Evolutionary conservation across 257 asterid species (phyloP).

Genomic region (Verbascum thapsus): DNA sequence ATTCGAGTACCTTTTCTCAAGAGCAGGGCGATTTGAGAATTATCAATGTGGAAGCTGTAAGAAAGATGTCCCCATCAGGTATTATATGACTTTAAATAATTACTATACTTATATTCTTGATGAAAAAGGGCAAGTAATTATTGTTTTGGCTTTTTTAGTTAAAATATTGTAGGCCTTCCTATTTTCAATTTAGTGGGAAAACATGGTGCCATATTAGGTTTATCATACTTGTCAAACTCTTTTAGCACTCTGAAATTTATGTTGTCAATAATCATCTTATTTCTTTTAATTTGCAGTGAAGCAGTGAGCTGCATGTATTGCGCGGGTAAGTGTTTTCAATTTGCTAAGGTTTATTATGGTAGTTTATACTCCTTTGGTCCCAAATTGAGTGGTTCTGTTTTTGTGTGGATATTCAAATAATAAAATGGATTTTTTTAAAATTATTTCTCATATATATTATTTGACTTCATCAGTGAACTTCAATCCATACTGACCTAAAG

Average conservation of each 20-base stretch:
- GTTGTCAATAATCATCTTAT: constrained; percentile 26
- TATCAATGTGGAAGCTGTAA: constrained; percentile 77
- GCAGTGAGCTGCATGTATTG: constrained; percentile 84
- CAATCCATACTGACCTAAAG: too few species aligned
- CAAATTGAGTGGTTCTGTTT: too few species aligned
- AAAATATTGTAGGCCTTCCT: neutral
- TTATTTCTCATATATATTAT: too few species aligned
- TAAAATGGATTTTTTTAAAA: too few species aligned
- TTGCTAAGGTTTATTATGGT: neutral
- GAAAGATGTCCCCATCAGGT: constrained; percentile 78
- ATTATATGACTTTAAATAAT: constrained; percentile 26
- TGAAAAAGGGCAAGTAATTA: constrained; percentile 8
- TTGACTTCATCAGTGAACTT: too few species aligned
- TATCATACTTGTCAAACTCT: constrained; percentile 7
- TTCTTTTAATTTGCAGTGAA: constrained; percentile 66
- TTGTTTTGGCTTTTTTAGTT: neutral
- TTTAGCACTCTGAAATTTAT: constrained; percentile 26
- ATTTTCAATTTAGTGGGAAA: constrained; percentile 7
- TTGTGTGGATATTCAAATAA: neutral
- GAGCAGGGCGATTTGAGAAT: constrained; percentile 61
- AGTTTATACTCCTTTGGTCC: too few species aligned
- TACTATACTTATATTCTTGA: constrained; percentile 14
- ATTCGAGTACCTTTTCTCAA: constrained; percentile 72
- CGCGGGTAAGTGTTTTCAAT: constrained; percentile 53
- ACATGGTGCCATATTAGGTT: constrained; percentile 3